Percentiles rank a stretch among this genome's conserved stretches.
phyloP scores from a whole-genome alignment of 2,329 filamentous ascomycete genomes.

The Botryotinia narcissicola region DNA sequence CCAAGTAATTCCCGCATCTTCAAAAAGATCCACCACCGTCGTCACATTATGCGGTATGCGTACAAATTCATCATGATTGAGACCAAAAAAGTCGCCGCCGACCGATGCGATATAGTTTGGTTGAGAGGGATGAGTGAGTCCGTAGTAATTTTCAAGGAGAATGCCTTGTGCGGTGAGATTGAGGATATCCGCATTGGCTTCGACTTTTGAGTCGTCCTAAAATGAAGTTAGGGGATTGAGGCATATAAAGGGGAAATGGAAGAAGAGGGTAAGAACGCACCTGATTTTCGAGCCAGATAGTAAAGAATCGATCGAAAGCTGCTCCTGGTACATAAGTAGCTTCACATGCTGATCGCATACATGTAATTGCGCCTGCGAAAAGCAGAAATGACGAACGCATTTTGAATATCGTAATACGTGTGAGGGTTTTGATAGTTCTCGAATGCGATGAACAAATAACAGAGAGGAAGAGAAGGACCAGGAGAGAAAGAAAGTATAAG shows the following conservation, averaged over 20 bases:
- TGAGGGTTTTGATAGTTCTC: neutral
- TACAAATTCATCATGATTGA: conserved; percentile 47
- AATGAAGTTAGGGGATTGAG: neutral
- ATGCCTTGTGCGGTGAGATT: conserved; percentile 47
- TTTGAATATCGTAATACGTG: neutral
- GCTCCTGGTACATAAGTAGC: conserved; percentile 44
- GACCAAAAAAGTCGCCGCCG: conserved; percentile 49
- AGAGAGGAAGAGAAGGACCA: neutral
- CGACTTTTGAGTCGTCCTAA: conserved; percentile 46
- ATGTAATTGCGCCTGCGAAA: neutral
- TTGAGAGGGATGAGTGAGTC: conserved; percentile 48
- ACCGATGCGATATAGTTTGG: conserved; percentile 49
- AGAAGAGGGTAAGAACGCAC: conserved; percentile 21
- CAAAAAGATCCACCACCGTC: conserved; percentile 48
- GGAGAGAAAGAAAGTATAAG: neutral
- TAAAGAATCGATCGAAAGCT: conserved; percentile 57
- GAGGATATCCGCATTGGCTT: conserved; percentile 42
- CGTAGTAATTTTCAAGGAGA: conserved; percentile 46
- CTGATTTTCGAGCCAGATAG: conserved; percentile 64
- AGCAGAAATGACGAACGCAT: conserved; percentile 7
- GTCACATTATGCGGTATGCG: conserved; percentile 47
- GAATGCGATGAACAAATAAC: neutral
- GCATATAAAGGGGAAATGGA: neutral
- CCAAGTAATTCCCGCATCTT: conserved; percentile 44
- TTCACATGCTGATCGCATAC: neutral